Evolutionary conservation across 768 basidiomycete species (phyloP), one percentile per base, ranked within the genome.

Genomic region (Mycena galericulata): DNA sequence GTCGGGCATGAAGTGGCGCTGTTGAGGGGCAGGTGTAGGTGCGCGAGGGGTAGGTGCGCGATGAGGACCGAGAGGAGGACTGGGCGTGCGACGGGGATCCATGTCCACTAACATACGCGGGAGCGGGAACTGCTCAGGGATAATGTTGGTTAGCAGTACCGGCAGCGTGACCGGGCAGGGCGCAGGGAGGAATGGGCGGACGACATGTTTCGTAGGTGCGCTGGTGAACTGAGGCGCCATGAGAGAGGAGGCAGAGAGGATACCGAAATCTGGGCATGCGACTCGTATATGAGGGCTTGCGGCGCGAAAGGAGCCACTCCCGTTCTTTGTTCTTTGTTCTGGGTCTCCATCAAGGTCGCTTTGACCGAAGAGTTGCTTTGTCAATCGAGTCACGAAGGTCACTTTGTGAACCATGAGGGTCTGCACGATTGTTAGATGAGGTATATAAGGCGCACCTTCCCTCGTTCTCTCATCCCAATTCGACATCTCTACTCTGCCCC

Each of bases 161-260:
- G 51, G 51, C 46, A 62, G 51, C 38, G 14, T n/a, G 3, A 62
- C 62, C n/a, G 30, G 27, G 15, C 20, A 8, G 20, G 51, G 62
- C 29, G 49, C 27, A 43, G 20, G 17, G n/a, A 24, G 11, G 18
- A 45, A 40, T 40, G 51, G 62, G 41, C 62, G 62, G 50, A 53
- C 51, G 18, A 14, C 3, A 40, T 54, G 14, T 32, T 47, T 43
- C 34, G 62, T 62, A 22, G 51, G 38, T 43, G 14, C n/a, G 18
- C 34, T 54, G 24, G 40, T 7, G 17, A 62, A 62, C n/a, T 43
- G 27, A 26, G 27, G 20, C 34, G 60, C 51, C 62, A 62, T 62
- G 62, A 45, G 34, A 49, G 34, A 36, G 8, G 34, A 36, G 34
- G 20, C 6, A 32, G 38, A 54, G 30, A 53, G 32, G 15, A 34